Evolutionary conservation across 192 early-diverging fungal species (phyloP), one percentile per base, ranked within the genome.

Genomic region (Coemansia sp.): DNA sequence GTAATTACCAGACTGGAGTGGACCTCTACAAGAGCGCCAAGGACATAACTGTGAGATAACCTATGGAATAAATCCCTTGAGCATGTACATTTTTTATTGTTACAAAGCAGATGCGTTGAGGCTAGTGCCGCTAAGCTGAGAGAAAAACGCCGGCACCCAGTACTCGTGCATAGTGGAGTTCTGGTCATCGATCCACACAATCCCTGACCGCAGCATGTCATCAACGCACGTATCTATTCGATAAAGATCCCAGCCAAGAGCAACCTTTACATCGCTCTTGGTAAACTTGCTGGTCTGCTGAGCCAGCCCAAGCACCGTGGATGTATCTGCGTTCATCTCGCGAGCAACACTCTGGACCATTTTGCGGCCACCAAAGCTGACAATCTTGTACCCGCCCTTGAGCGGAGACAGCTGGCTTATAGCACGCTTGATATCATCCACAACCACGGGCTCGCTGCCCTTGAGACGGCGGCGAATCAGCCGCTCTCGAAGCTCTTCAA

Each of bases 301-400:
- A 0, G 92, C 91, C 30, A 92, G 50, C 0, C 72, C 60, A 15
- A 97, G 62, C 15, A 93, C 69, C 0, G 77, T 76, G 0, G 88
- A 75, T 30, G 87, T 87, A 70, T 98, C 95, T 5, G 70, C 74
- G 56, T 95, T 93, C 61, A 96, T 65, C 61, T 98, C 96, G 7
- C 89, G 71, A 12, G 94, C 93, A 0, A 96, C 87, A 21, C 89
- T 93, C 58, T 88, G 87, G 6, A 98, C 86, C 85, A 98, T 85
- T 45, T 82, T 88, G 38, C 83, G 76, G 7, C 77, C 64, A 15
- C 96, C 96, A 66, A 97, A 84, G 23, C 65, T 73, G 9, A 97
- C 54, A 11, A 98, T 83, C 42, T 83, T 82, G 80, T 92, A 97
- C n/a, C 93, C 93, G 70, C 83, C 86, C 41, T 88, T 91, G 18